Conservation (phyloP, 805 yeast species). For the Monosporozyma yasuniensis region DNA sequence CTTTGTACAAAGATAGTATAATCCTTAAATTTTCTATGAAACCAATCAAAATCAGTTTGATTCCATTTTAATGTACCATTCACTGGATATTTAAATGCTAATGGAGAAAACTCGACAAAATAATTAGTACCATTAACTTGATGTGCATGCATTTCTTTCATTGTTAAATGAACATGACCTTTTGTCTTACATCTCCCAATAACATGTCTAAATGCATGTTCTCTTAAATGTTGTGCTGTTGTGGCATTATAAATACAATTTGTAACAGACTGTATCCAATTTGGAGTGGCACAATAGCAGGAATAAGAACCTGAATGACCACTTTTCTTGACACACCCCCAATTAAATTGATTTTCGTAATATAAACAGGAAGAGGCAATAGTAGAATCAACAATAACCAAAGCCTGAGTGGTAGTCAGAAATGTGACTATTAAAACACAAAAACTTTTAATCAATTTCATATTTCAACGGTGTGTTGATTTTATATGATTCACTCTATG, state of each 20-base stretch:
- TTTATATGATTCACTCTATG: too few species aligned
- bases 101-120: conserved; percentile 10
- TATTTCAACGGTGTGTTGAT: too few species aligned
- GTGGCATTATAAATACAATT: conserved; percentile 34
- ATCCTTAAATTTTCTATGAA: conserved; percentile 31
- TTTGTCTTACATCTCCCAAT: conserved; percentile 23
- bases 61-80: conserved; percentile 30
- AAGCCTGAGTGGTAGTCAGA: conserved; percentile 1
- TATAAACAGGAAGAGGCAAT: conserved; percentile 36
- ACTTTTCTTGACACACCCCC: conserved; percentile 36
- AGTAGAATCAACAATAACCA: conserved; percentile 28
- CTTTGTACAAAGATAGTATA: conserved; percentile 31
- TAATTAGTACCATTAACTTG: conserved; percentile 32
- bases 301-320: conserved; percentile 29
- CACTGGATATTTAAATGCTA: conserved; percentile 20
- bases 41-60: conserved; percentile 27
- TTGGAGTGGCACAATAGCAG: conserved; percentile 36
- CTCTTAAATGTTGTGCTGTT: conserved; percentile 20
- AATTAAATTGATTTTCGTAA: conserved; percentile 32
- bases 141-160: conserved; percentile 25
- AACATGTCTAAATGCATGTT: conserved; percentile 36
- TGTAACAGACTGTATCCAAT: conserved; percentile 39
- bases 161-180: conserved; percentile 3
- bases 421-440: not conserved
- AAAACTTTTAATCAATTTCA: not conserved